Base-by-base conservation (phyloP, 164 flowering plant genomes). In the Tetrastigma voinierianum region DNA sequence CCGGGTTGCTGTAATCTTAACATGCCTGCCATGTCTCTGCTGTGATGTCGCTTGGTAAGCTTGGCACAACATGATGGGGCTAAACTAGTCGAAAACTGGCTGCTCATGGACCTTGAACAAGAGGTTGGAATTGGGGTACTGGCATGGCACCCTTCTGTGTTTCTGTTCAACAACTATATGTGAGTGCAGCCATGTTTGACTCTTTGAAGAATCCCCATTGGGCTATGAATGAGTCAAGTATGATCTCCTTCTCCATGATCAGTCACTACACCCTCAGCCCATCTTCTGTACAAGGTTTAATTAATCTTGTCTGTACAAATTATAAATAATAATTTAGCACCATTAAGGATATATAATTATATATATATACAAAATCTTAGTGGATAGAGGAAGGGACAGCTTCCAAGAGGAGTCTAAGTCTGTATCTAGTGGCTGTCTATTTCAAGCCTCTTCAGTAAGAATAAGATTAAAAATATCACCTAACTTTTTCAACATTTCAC, bases 231-330 rank as follows among this genome's bases (percentile, higher is more conserved):
- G 81, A 91, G 79, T 94, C 97, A 0, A 0, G 97, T 87, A 56
- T 60, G 11, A 78, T 86, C 91, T 15, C 98, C 96, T 55, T 79
- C 87, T 1, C 98, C 98, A 4, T 84, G 80, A 76, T 91, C 97
- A 0, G 96, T 91, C 67, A 80, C 95, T 68, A 88, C 89, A 88
- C 70, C 46, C 65, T 81, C 72, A 76, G 80, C 18, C 98, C 97
- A 24, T 84, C 78, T 0, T 79, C 79, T 4, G 55, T 72, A 80
- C 98, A 93, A 79, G 76, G 2, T 74, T 43, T 12, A 86, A 81
- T 7, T n/a, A n/a, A 66, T 66, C 46, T 71, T 90, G 88, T 91
- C 97, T 89, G 78, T n/a, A n/a, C n/a, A n/a, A 14, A 53, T 49
- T 15, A 25, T 51, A 17, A 18, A 69, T 19, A 66, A 60, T 17